Evolutionary conservation across 805 yeast species (phyloP), one percentile per base, ranked within the genome.

Genomic region (Danielozyma ontarioensis): DNA sequence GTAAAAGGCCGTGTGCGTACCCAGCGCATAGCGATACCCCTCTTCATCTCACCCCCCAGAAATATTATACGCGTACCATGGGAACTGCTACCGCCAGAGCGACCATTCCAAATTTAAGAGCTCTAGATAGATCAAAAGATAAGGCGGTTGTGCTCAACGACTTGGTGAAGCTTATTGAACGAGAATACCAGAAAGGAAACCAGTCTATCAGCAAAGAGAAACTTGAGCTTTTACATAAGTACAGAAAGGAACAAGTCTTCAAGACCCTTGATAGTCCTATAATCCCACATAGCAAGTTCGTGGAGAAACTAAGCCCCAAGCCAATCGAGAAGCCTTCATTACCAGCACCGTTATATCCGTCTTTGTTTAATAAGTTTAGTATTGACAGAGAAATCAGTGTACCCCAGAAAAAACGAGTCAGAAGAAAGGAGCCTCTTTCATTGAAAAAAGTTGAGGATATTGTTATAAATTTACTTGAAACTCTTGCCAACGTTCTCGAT

Each of bases 121-220:
- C 11, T 24, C 13, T 5, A 5, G 25, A 8, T 5, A n/a, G 13
- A 5, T n/a, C 5, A 24, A 5, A 13, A 11, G 25, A 24, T 10
- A n/a, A 10, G 5, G 5, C 13, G 13, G 22, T 19, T 19, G 22
- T 19, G 22, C 6, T 59, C 14, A 46, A 58, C 23, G 46, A 50
- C 30, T 41, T 61, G 16, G 39, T 60, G 17, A 44, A 43, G 32
- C 35, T 65, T 30, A 67, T 67, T 12, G 57, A 59, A 34, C 53
- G 51, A 40, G 71, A 65, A 43, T 62, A 61, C 34, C 44, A 48
- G 31, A 54, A 41, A 29, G 72, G 72, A 8, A 65, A 65, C 38
- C 50, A 39, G 15, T 49, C 67, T 13, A 53, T 65, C 8, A 61
- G 70, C 4, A 45, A 52, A 27, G 69, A 63, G 12, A 64, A 64